Base-by-base conservation (phyloP, 1,139 yeast species). In the Groenewaldozyma auringiensis region DNA sequence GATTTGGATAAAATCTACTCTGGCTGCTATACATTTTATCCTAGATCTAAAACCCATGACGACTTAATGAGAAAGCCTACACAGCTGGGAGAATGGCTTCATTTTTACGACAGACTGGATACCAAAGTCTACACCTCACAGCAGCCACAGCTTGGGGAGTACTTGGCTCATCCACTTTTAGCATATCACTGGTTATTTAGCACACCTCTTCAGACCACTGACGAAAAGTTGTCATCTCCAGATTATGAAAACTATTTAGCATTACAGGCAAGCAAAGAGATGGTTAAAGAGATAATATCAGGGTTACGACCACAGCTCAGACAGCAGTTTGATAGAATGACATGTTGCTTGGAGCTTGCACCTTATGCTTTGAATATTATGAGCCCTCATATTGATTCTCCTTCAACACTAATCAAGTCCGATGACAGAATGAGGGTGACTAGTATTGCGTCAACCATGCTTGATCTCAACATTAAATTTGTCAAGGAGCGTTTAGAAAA, bases 41-140 rank as follows among this genome's bases (percentile, higher is more conserved):
- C 73, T 1, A 61, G 60, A 1, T 68, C 76, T 50, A 71, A 78
- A 48, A 76, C 74, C 53, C 80, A 82, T 42, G 95, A 86, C 57
- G 81, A 77, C 51, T 70, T 80, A 38, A 65, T 87, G 32, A 54
- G 57, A n/a, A 83, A 82, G 52, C 87, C 95, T 0, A 65, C 77
- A 13, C 68, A 65, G 37, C 65, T 87, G 13, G 77, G 86, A 40
- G 95, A 87, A 51, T 89, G 96, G 96, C 61, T 85, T 25, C 74
- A 67, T 52, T 83, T 82, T 59, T 76, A 79, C 53, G 96, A 88
- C 57, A 50, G 63, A 22, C 63, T 78, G 58, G 58, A 64, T 35
- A 59, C 63, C 48, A 66, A 77, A 22, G 57, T 72, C 46, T 76
- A 74, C 47, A 70, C 68, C 4, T 43, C 45, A 45, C 70, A 67